Percentiles rank a stretch among this genome's conserved stretches.
Evolutionary conservation across 2,329 filamentous ascomycete genomes (phyloP).

Genomic region (Aureobasidium uvarum): DNA sequence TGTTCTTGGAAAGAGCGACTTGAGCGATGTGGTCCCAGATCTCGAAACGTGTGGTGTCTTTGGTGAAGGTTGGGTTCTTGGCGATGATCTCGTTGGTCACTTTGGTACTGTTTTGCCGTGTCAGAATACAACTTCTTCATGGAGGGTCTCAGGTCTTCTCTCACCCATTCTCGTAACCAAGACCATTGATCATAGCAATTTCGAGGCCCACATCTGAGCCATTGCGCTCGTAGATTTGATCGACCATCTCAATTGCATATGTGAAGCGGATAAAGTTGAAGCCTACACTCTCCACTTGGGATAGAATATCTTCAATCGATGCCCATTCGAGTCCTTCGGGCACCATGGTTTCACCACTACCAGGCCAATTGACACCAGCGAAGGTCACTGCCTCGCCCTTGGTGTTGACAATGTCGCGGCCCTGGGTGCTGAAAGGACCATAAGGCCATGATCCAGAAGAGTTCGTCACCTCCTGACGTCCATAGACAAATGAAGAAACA

Average conservation of each 20-base stretch:
- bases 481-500: conserved; percentile 3
- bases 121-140: too few species aligned
- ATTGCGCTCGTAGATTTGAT: conserved; percentile 37
- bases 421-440: conserved; percentile 33
- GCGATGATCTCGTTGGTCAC: conserved; percentile 55
- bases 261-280: conserved; percentile 64
- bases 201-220: conserved; percentile 29
- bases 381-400: conserved; percentile 42
- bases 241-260: conserved; percentile 63
- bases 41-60: conserved; percentile 47
- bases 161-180: conserved; percentile 54
- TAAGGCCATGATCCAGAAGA: conserved; percentile 6
- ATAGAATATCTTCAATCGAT: conserved; percentile 55
- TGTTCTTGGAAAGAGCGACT: conserved; percentile 51
- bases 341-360: conserved; percentile 60
- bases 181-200: conserved; percentile 32
- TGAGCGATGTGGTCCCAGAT: conserved; percentile 57
- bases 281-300: conserved; percentile 57
- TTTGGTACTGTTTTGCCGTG: conserved; percentile 34
- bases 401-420: conserved; percentile 38
- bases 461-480: conserved; percentile 3
- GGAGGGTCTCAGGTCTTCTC: too few species aligned
- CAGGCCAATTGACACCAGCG: conserved; percentile 62
- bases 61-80: conserved; percentile 57
- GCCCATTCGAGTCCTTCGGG: conserved; percentile 63